phyloP scores from a whole-genome alignment of 129 eudicot genomes.

The Chrysanthemum seticuspe region DNA sequence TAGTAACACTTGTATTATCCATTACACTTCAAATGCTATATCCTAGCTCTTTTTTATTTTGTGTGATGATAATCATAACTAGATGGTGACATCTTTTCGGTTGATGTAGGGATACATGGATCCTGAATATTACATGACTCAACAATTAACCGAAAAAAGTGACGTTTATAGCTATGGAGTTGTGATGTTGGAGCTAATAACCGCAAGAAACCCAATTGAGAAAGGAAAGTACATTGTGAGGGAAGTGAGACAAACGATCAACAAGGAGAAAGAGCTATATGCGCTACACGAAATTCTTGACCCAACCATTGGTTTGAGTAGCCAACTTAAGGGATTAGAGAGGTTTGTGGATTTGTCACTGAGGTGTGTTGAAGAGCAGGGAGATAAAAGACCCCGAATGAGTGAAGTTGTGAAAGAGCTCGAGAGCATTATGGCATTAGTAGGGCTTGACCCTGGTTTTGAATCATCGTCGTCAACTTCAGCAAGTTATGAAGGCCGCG shows the following conservation, averaged over 20 bases:
- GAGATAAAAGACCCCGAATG: conserved; percentile 56
- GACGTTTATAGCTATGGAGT: conserved; percentile 71
- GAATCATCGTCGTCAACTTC: conserved; percentile 42
- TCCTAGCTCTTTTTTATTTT: not conserved
- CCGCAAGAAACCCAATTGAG: conserved; percentile 62
- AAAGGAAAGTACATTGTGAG: conserved; percentile 62
- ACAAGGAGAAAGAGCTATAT: conserved; percentile 40
- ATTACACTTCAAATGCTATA: not conserved
- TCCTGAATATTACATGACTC: conserved; percentile 63
- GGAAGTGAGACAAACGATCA: conserved; percentile 53
- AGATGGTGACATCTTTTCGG: not conserved
- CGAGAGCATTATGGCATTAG: conserved; percentile 38
- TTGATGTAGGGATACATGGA: conserved; percentile 50
- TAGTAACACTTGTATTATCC: conserved; percentile 7
- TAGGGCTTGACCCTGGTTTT: conserved; percentile 44
- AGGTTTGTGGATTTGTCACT: conserved; percentile 55
- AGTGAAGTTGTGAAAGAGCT: conserved; percentile 58
- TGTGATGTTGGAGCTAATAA: conserved; percentile 54
- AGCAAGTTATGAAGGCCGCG: conserved; percentile 28
- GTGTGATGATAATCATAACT: not conserved
- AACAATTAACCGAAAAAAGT: conserved; percentile 53
- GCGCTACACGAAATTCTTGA: conserved; percentile 49
- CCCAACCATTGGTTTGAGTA: conserved; percentile 40
- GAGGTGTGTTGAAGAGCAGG: conserved; percentile 52
- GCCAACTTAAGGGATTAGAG: conserved; percentile 42